These are phyloP conservation scores for Amanita jacksonii DNA, from an alignment of 768 basidiomycete species.

Conservation along the genomic window DNA sequence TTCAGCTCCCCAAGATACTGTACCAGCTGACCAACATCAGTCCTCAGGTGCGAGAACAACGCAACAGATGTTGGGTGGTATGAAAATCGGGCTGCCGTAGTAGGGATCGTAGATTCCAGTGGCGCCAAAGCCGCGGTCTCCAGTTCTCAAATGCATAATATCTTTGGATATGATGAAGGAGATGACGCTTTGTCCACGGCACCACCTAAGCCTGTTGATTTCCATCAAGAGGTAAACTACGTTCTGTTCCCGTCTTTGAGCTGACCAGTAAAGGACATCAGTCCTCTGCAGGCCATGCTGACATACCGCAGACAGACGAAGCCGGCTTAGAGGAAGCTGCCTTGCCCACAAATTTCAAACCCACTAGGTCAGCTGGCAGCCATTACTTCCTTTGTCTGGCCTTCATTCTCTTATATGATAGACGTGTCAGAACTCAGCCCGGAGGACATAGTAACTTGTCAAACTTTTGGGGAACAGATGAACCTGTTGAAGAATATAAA, in stretches of 20 bases:
- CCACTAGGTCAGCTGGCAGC: slow-evolving; percentile 46
- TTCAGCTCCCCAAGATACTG: slow-evolving; percentile 10
- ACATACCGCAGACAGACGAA: not conserved
- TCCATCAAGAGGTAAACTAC: not conserved
- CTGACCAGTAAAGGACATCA: not conserved
- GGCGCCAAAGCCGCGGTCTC: too few relatives aligned
- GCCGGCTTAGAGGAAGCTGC: not conserved
- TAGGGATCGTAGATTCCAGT: too few relatives aligned
- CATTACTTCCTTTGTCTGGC: slow-evolving; percentile 1
- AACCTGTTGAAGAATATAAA: slow-evolving; percentile 39
- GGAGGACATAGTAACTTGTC: slow-evolving; percentile 34
- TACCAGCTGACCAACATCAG: slow-evolving; percentile 5
- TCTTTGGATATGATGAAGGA: slow-evolving; percentile 37
- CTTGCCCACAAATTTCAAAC: slow-evolving; percentile 22
- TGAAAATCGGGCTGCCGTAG: too few relatives aligned
- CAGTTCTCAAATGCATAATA: slow-evolving; percentile 40
- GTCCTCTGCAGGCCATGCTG: not conserved
- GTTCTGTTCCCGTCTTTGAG: not conserved
- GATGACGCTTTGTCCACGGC: slow-evolving; percentile 54
- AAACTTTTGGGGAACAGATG: slow-evolving; percentile 39
- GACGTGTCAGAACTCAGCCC: slow-evolving; percentile 35
- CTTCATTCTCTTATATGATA: slow-evolving; percentile 11
- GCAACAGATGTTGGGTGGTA: too few relatives aligned
- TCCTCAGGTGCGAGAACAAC: not conserved
- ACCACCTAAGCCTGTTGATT: slow-evolving; percentile 27